phyloP scores from a whole-genome alignment of 1,284 basidiomycete species.

The Pascua sp. region DNA sequence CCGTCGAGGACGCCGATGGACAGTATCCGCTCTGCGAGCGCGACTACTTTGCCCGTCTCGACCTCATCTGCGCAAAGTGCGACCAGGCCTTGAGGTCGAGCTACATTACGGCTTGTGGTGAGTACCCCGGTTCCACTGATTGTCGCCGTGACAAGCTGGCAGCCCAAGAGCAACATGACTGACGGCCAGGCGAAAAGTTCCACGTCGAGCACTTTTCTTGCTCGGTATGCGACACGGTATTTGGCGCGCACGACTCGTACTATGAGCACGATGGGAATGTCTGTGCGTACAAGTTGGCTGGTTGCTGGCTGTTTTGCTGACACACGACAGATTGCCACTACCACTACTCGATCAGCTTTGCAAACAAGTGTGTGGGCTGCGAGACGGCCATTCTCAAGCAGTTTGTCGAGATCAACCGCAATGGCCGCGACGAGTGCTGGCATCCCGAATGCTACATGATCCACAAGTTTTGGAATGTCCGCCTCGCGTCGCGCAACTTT shows the following conservation, averaged over 20 bases:
- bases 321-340: slow-evolving; percentile 69
- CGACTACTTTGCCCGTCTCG: slow-evolving; percentile 94
- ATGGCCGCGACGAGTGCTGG: slow-evolving; percentile 98
- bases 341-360: slow-evolving; percentile 97
- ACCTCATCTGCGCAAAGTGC: slow-evolving; percentile 95
- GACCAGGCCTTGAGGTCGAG: slow-evolving; percentile 89
- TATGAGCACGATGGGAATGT: slow-evolving; percentile 97
- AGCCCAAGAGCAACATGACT: neutral
- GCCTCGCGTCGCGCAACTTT: slow-evolving; percentile 70
- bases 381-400: slow-evolving; percentile 98
- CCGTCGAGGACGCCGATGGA: slow-evolving; percentile 73
- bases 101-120: slow-evolving; percentile 98
- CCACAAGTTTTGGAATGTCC: slow-evolving; percentile 99
- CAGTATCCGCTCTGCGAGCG: slow-evolving; percentile 92
- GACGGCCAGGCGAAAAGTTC: slow-evolving; percentile 81
- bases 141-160: neutral
- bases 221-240: slow-evolving; percentile 90
- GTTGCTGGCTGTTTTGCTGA: neutral
- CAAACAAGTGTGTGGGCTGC: slow-evolving; percentile 97
- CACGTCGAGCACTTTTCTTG: slow-evolving; percentile 99
- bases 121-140: slow-evolving; percentile 49
- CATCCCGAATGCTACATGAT: slow-evolving; percentile 99
- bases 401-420: slow-evolving; percentile 98
- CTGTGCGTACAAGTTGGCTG: slow-evolving; percentile 50
- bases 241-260: slow-evolving; percentile 97